Evolutionary conservation across 2,329 filamentous ascomycete genomes (phyloP), one percentile per base, ranked within the genome.

Genomic region (Gremmenia infestans): DNA sequence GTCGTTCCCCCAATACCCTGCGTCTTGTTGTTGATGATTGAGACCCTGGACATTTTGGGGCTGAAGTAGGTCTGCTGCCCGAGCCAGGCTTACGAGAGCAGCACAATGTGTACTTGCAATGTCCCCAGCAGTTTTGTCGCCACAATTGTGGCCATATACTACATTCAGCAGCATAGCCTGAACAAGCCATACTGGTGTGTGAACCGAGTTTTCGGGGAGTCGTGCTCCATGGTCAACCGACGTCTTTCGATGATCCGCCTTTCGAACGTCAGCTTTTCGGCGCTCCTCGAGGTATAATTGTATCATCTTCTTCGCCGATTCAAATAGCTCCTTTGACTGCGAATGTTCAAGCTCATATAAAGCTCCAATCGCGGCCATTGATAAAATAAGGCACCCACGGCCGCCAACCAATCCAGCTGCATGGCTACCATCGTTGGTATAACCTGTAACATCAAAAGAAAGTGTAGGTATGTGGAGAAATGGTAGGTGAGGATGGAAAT

Each of bases 111-210:
- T 96, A 60, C 88, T 92, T 1, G 93, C 93, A 67, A 96, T 95
- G 69, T 97, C 91, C 58, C 89, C 91, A 22, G 91, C 88, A 53
- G 85, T 87, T 74, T 95, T 93, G 70, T 97, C 93, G 39, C 89
- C 91, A 70, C 91, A 96, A 63, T 96, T 95, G 71, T 97, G 90
- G 14, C 93, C 93, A 69, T 96, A 97, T 15, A 97, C 89, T 39
- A 97, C 89, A 69, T 96, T 97, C 50, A 99, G 79, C 8, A 97
- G 78, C 93, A 97, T 97, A 0, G 93, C 91, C 72, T 97, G 94
- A 15, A 97, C 91, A 25, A 99, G 80, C 92, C 93, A 97, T 42
- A 97, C 79, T 0, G 93, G 93, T 2, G 92, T 93, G 63, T 90
- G 85, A 40, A 85, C 81, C 15, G 83, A 79, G 50, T 80, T 80